Evolutionary conservation across 495 filamentous ascomycete genomes (phyloP), one percentile per base, ranked within the genome.

Genomic region (Amphirosellinia nigrospora): DNA sequence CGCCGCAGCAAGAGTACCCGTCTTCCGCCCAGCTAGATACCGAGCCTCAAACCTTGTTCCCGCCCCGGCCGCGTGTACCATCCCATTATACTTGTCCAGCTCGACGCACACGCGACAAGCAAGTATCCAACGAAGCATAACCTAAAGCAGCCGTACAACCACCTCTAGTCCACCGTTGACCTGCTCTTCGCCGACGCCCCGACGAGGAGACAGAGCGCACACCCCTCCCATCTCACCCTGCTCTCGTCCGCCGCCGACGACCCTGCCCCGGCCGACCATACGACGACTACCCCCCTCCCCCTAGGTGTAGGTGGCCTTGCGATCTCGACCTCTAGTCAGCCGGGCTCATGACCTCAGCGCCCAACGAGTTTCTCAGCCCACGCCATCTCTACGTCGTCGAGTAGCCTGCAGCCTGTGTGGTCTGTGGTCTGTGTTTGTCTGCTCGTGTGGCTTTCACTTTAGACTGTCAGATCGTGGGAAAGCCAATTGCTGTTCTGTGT

Each of bases 331-430:
- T 58, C 60, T 43, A 64, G 59, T 68, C 71, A 64, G 59, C 64
- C 62, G 67, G 61, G 70, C 76, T 74, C 74, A 78, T 78, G 76
- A 76, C 50, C 66, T 67, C 74, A 68, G 74, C 66, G 69, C 69
- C 60, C 63, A 65, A 38, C 70, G 63, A 60, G 50, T 68, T 58
- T 43, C 50, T 68, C 56, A 70, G 39, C 69, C 64, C 71, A 68
- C 72, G 66, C 69, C 65, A 66, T 43, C 69, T 53, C 55, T 69
- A 41, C 26, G 62, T 41, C 34, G 61, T 38, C 69, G 60, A 64
- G 68, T 43, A 64, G 68, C 30, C 52, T 52, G 50, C 48, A 39
- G 60, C 30, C 43, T 28, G 38, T 34, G 34, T 36, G 32, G 38
- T 34, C 3, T 36, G 32, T 4, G 4, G n/a, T 53, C 36, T 53